Conservation (phyloP, 1,284 basidiomycete species). For the Sporisorium exsertum region DNA sequence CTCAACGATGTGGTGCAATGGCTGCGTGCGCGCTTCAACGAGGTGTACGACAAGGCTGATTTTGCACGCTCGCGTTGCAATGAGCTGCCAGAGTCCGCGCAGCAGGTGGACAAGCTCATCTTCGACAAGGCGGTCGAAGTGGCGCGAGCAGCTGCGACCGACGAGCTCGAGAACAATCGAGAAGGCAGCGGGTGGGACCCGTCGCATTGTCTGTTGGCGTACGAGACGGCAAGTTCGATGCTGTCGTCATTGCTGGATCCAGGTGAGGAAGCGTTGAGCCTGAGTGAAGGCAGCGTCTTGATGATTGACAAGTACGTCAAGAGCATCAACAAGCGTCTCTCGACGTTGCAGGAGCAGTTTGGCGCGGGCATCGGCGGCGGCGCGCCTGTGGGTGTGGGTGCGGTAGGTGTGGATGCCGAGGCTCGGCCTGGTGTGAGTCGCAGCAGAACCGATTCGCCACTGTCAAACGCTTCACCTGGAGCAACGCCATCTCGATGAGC, state of each 20-base stretch:
- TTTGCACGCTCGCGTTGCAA: constrained; percentile 72
- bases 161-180: constrained; percentile 78
- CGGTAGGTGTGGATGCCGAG: constrained; percentile 19
- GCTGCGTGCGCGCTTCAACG: constrained; percentile 74
- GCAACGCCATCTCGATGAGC: constrained; percentile 12
- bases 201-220: constrained; percentile 85
- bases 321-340: constrained; percentile 62
- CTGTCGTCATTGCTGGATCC: constrained; percentile 91
- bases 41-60: constrained; percentile 74
- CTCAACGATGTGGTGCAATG: constrained; percentile 75
- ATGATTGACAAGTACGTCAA: constrained; percentile 65
- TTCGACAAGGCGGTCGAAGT: constrained; percentile 74
- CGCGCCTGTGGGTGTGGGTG: constrained; percentile 13
- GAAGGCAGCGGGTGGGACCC: constrained; percentile 76
- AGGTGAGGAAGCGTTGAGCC: constrained; percentile 76
- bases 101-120: constrained; percentile 73
- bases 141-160: constrained; percentile 88
- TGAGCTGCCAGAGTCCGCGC: constrained; percentile 71
- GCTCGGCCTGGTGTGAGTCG: constrained; percentile 24
- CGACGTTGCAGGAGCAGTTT: constrained; percentile 50
- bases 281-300: constrained; percentile 56
- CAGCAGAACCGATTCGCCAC: constrained; percentile 28
- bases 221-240: constrained; percentile 93
- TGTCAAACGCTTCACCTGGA: constrained; percentile 25
- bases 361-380: constrained; percentile 8